These are phyloP conservation scores for Epichloe amarillans DNA, from an alignment of 2,329 filamentous ascomycete genomes.

Conservation along the genomic window DNA sequence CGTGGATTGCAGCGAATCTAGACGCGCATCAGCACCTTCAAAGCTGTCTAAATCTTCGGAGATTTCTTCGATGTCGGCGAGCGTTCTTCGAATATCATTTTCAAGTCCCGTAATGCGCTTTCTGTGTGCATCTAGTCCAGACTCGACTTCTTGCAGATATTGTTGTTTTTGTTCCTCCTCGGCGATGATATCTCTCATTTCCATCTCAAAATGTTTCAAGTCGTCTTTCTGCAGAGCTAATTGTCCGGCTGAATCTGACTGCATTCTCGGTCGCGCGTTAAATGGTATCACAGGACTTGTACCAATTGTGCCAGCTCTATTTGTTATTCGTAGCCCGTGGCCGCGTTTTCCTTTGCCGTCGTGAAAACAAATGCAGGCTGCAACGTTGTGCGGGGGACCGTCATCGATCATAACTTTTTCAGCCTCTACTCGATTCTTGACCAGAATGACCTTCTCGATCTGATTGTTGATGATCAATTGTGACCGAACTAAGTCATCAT, in stretches of 20 bases:
- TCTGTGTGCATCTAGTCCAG: slow-evolving; percentile 31
- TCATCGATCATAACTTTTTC: slow-evolving; percentile 53
- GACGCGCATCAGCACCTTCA: slow-evolving; percentile 53
- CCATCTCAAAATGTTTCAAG: slow-evolving; percentile 38
- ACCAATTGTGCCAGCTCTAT: slow-evolving; percentile 26
- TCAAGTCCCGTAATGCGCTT: slow-evolving; percentile 28
- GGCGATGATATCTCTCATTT: slow-evolving; percentile 38
- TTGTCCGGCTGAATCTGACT: slow-evolving; percentile 58
- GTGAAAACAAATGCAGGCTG: slow-evolving; percentile 55
- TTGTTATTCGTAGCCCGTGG: slow-evolving; percentile 45
- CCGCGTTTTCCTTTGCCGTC: slow-evolving; percentile 40
- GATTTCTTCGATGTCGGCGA: slow-evolving; percentile 39
- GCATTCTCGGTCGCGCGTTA: slow-evolving; percentile 55
- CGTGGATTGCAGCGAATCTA: slow-evolving; percentile 44
- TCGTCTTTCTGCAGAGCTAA: slow-evolving; percentile 39
- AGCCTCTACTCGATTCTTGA: slow-evolving; percentile 54
- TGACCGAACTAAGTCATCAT: slow-evolving; percentile 63
- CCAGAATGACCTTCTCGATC: slow-evolving; percentile 75
- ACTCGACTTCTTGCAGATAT: slow-evolving; percentile 33
- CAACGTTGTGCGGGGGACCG: slow-evolving; percentile 54
- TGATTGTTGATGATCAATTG: slow-evolving; percentile 70
- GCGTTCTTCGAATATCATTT: slow-evolving; percentile 42
- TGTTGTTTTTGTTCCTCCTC: slow-evolving; percentile 34
- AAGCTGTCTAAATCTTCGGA: slow-evolving; percentile 50
- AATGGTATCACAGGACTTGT: slow-evolving; percentile 33